Evolutionary conservation across 2,329 filamentous ascomycete genomes (phyloP), one percentile per base, ranked within the genome.

Genomic region (Cladosporium sphaerospermum): DNA sequence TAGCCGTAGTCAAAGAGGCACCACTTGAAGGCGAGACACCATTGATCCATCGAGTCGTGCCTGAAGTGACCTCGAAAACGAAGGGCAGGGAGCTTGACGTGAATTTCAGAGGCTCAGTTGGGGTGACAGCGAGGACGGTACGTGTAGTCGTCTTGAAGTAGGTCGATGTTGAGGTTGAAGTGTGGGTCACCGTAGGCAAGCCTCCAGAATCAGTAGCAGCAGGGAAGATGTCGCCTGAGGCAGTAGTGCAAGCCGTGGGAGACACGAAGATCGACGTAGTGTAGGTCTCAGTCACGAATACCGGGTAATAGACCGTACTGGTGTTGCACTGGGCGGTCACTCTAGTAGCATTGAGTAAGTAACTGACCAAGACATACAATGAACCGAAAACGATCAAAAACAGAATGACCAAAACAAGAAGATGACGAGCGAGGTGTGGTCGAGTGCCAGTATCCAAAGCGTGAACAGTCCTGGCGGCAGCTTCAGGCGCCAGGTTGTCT

Each of bases 281-380:
- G 56, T 52, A 52, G 40, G 53, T 53, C 5, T 56, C 33, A 5
- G 54, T 53, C 11, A 61, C 46, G 16, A 61, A 64, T 23, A 55
- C 44, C 36, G 61, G 61, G 48, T 62, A 54, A 54, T 57, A 66
- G 58, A 63, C 55, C 11, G 63, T 66, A 11, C 55, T 55, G 42
- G 52, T 54, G 11, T 51, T 59, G 58, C 63, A 66, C 54, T 55
- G 42, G 40, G 63, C 64, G 46, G 57, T 59, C 40, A 54, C 64
- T 54, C 63, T 66, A 53, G 60, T 59, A 28, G 49, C 39, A 28
- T 46, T 31, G 44, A 67, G 62, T 65, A 67, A 62, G 61, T 62
- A 59, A 52, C 62, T 59, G 50, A 61, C 28, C 56, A 64, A 31
- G 9, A 37, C 41, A 32, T 57, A 60, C 3, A 61, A 37, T 4